Conservation (phyloP, 2,329 filamentous ascomycete species). For the Boeremia exigua region DNA sequence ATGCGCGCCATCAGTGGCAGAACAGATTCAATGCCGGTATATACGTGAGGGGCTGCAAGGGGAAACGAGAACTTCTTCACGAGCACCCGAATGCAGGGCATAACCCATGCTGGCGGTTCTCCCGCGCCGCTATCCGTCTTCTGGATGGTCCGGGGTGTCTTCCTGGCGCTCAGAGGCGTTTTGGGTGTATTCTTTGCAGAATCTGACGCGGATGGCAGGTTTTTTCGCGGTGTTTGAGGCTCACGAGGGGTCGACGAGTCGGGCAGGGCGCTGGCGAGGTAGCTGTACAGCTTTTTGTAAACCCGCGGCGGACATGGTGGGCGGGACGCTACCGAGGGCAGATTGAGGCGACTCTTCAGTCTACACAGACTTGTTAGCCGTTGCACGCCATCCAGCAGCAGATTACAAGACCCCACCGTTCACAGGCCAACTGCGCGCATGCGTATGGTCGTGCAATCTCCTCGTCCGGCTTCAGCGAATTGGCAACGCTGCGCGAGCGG, state of each 20-base stretch:
- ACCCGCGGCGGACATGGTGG: slow-evolving; percentile 52
- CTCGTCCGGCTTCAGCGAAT: slow-evolving; percentile 50
- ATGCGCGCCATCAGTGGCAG: slow-evolving; percentile 46
- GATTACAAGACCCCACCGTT: slow-evolving; percentile 61
- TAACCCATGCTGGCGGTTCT: slow-evolving; percentile 65
- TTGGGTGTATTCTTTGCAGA: slow-evolving; percentile 36
- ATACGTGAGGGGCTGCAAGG: slow-evolving; percentile 72
- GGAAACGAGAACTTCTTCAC: slow-evolving; percentile 67
- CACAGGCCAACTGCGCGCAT: slow-evolving; percentile 71
- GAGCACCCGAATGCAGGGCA: slow-evolving; percentile 69
- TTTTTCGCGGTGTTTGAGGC: slow-evolving; percentile 43
- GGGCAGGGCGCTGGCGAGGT: slow-evolving; percentile 76
- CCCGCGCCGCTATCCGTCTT: slow-evolving; percentile 19
- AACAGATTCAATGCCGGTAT: slow-evolving; percentile 72
- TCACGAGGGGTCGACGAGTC: slow-evolving; percentile 36
- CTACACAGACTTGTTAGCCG: slow-evolving; percentile 57
- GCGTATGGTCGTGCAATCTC: slow-evolving; percentile 48
- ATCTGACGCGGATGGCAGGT: slow-evolving; percentile 24
- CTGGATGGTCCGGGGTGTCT: slow-evolving; percentile 29
- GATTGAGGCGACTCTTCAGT: slow-evolving; percentile 62
- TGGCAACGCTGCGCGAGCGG: slow-evolving; percentile 55
- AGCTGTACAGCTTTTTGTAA: slow-evolving; percentile 83
- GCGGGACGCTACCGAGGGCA: slow-evolving; percentile 42
- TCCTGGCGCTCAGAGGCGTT: slow-evolving; percentile 30
- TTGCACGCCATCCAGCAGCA: not conserved